Conservation (phyloP, 225 moss, liverwort and hornwort genomes). For the Takakia lepidozioides region DNA sequence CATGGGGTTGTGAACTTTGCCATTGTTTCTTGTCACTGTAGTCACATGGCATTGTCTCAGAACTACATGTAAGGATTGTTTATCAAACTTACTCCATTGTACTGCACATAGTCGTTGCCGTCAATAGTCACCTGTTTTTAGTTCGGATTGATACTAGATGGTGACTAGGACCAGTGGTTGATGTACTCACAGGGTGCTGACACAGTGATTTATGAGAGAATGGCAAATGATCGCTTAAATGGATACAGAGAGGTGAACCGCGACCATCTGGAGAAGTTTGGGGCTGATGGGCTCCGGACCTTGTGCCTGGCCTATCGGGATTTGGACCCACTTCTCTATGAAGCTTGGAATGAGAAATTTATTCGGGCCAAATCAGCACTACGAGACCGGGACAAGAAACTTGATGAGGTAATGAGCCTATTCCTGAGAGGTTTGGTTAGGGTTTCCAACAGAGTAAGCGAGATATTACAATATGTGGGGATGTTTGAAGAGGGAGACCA, state of each 20-base stretch:
- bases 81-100: no score
- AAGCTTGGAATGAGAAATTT: constrained; percentile 88
- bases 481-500: no score
- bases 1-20: no score
- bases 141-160: constrained; percentile 51
- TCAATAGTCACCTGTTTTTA: no score
- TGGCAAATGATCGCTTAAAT: constrained; percentile 58
- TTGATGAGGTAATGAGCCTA: constrained; percentile 71
- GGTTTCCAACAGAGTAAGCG: no score
- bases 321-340: constrained; percentile 47
- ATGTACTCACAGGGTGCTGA: constrained; percentile 92
- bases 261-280: constrained; percentile 86
- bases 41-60: no score
- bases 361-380: constrained; percentile 81
- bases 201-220: constrained; percentile 82
- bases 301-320: constrained; percentile 73
- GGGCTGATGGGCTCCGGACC: constrained; percentile 89
- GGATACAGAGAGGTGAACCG: constrained; percentile 65
- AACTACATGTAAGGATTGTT: no score
- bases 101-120: no score
- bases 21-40: no score
- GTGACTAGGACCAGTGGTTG: no score
- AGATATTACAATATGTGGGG: no score
- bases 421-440: no score
- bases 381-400: constrained; percentile 78